Conservation (phyloP, 345 rosid species). For the Balakata baccata region DNA sequence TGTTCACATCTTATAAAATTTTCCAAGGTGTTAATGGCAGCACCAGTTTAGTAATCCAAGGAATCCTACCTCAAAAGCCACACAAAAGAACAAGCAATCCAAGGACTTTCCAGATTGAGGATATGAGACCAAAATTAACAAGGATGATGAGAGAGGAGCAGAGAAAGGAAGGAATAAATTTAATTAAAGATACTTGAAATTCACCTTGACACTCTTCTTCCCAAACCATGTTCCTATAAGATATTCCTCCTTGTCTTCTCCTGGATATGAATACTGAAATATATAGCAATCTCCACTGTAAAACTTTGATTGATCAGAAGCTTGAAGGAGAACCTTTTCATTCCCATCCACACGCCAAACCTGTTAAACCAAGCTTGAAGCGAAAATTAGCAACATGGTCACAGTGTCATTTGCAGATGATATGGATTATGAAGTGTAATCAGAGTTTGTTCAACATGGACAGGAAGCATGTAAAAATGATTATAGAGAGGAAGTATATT, state of each 20-base stretch:
- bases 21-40: not conserved
- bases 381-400: constrained; percentile 17
- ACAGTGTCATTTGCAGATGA: not conserved
- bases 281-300: constrained; percentile 87
- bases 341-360: constrained; percentile 78
- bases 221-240: constrained; percentile 96
- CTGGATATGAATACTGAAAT: constrained; percentile 80
- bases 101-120: constrained; percentile 1
- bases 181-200: constrained; percentile 10
- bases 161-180: not conserved
- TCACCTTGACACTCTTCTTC: constrained; percentile 82
- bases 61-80: not conserved
- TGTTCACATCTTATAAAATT: not conserved
- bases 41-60: not conserved
- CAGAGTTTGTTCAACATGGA: too few species aligned
- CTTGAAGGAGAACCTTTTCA: constrained; percentile 69
- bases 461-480: too few species aligned
- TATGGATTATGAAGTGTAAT: not conserved
- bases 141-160: not conserved
- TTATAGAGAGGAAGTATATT: too few species aligned
- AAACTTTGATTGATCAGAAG: constrained; percentile 78
- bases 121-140: not conserved
- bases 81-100: not conserved
- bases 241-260: constrained; percentile 86
- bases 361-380: constrained; percentile 34